phyloP scores from a whole-genome alignment of 192 early-diverging fungal species.

The Linnemannia zychae region DNA sequence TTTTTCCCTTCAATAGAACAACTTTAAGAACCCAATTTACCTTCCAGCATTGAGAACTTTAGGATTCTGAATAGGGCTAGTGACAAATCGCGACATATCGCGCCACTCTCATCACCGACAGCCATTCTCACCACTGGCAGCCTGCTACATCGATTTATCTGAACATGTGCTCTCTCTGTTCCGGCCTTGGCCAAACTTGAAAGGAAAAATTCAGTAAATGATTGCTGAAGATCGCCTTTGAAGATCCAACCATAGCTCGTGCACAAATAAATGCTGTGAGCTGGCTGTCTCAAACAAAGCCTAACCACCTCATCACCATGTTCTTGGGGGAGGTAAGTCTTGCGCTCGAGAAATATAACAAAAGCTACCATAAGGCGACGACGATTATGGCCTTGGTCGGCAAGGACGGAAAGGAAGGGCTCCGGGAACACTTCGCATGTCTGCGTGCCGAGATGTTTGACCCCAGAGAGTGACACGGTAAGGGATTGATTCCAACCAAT shows the following conservation, averaged over 20 bases:
- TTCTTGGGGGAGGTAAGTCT: neutral
- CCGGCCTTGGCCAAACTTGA: slow-evolving; percentile 8
- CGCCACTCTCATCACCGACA: no score
- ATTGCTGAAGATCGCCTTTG: slow-evolving; percentile 5
- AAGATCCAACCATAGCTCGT: slow-evolving; percentile 13
- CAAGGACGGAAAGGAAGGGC: slow-evolving; percentile 17
- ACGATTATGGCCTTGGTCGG: slow-evolving; percentile 6
- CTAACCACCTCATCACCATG: neutral
- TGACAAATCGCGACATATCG: slow-evolving; percentile 7
- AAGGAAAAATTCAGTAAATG: slow-evolving; percentile 8
- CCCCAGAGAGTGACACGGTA: slow-evolving; percentile 3
- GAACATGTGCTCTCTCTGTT: slow-evolving; percentile 6
- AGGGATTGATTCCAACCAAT: slow-evolving; percentile 8
- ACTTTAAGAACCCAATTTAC: neutral
- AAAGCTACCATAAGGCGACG: neutral
- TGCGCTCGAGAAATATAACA: slow-evolving; percentile 1
- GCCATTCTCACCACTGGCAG: slow-evolving; percentile 9
- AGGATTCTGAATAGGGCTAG: slow-evolving; percentile 2
- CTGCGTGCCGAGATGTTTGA: slow-evolving; percentile 10
- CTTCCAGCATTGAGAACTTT: slow-evolving; percentile 15
- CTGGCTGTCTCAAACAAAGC: neutral
- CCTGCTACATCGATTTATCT: slow-evolving; percentile 6
- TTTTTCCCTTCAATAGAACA: slow-evolving; percentile 12
- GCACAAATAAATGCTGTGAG: neutral
- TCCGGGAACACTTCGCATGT: neutral